phyloP scores from a whole-genome alignment of 192 early-diverging fungal species.

The Anaeromyces robustus region DNA sequence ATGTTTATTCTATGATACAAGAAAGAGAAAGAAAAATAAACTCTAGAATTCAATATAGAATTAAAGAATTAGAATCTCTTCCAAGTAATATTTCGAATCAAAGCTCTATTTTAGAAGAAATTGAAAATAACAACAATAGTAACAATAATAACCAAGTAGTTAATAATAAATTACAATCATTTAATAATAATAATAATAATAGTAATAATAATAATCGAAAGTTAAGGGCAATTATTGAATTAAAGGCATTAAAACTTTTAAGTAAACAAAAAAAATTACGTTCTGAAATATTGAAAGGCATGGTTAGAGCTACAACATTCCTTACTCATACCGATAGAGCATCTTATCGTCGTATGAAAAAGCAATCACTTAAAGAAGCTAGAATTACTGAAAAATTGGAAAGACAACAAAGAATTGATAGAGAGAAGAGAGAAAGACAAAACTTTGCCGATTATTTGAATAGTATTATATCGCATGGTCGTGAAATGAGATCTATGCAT shows the following conservation, averaged over 20 bases:
- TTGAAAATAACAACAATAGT: not conserved
- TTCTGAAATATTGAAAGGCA: constrained; percentile 53
- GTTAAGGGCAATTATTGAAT: constrained; percentile 67
- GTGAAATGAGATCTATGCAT: constrained; percentile 53
- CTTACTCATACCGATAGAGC: constrained; percentile 63
- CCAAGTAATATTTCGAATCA: constrained; percentile 51
- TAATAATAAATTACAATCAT: not conserved
- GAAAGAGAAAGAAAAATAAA: constrained; percentile 65
- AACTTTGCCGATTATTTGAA: constrained; percentile 61
- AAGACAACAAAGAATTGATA: constrained; percentile 67
- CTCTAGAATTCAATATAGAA: constrained; percentile 57
- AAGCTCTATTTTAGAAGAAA: constrained; percentile 4
- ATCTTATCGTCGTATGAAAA: constrained; percentile 64
- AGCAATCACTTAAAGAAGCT: constrained; percentile 66
- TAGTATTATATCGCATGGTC: constrained; percentile 48
- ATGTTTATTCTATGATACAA: constrained; percentile 51
- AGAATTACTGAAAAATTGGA: constrained; percentile 80
- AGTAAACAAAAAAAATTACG: constrained; percentile 62
- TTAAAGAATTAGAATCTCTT: constrained; percentile 55
- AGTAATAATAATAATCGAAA: constrained; percentile 34
- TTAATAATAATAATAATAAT: constrained; percentile 9
- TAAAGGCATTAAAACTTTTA: constrained; percentile 66
- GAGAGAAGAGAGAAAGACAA: constrained; percentile 72
- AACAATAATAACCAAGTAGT: not conserved
- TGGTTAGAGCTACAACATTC: constrained; percentile 58